Evolutionary conservation across 2,329 filamentous ascomycete species (phyloP).

Genomic region (Bipolaris gigantea): DNA sequence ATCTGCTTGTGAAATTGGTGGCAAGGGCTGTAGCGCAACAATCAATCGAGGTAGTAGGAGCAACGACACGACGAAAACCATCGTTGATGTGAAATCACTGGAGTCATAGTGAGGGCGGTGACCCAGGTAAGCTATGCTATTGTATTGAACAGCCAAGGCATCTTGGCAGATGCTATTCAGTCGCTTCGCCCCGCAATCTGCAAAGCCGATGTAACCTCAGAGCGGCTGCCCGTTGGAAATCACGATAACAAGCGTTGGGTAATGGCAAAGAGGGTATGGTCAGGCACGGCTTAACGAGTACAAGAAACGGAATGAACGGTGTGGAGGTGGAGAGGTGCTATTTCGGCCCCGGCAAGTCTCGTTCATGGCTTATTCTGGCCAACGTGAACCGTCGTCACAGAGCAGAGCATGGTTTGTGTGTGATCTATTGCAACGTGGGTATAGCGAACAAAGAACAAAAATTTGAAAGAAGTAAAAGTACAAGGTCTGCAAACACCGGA

Average conservation of each 20-base stretch:
- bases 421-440: neutral
- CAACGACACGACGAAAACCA: neutral
- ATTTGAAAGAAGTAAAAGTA: neutral
- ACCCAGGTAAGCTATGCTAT: neutral
- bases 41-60: neutral
- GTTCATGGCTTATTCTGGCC: neutral
- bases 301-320: neutral
- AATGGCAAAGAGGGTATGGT: neutral
- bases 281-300: neutral
- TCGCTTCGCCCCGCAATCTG: slow-evolving; percentile 12
- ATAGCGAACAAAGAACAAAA: neutral
- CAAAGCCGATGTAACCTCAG: slow-evolving; percentile 13
- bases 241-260: neutral
- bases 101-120: neutral
- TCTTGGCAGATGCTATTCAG: slow-evolving; percentile 5
- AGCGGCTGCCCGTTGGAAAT: neutral
- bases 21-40: slow-evolving; percentile 45
- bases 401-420: neutral
- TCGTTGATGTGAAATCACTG: neutral
- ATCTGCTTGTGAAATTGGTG: slow-evolving; percentile 39
- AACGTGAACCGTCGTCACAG: neutral
- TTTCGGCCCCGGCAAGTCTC: neutral
- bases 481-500: neutral
- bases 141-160: slow-evolving; percentile 1
- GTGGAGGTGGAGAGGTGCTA: neutral